Base-by-base conservation (phyloP, 495 filamentous ascomycete genomes). In the Monascus purpureus region DNA sequence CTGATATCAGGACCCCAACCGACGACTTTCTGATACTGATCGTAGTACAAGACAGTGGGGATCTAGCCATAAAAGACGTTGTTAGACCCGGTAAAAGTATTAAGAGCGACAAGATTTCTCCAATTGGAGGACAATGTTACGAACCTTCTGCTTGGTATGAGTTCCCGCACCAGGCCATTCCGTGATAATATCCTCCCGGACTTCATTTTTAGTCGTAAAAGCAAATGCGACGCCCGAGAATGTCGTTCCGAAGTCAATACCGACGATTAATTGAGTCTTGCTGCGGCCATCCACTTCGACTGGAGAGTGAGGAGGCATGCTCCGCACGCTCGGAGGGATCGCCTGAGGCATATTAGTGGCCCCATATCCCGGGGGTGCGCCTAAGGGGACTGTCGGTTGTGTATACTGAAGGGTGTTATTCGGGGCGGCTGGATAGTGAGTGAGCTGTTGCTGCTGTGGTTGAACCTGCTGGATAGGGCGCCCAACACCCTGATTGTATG, bases 1-100 rank as follows among this genome's bases (percentile, higher is more conserved):
- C 79, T 75, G 38, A 84, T 84, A 53, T 84, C 79, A 5, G 79
- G 79, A 26, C 79, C 79, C 79, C 79, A 84, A 13, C 79, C 79
- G 7, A 84, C 79, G 19, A 84, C 79, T 44, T 84, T 80, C 47
- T 84, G 79, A 51, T 82, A 79, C 50, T 82, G 77, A 45, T 84
- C 79, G 42, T 84, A 84, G 54, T 84, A 84, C 30, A 84, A 68
- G 16, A 84, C 79, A 7, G 79, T 84, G 9, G 79, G 79, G 38
- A 84, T 84, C 79, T 82, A 48, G 17, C 16, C 13, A n/a, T n/a
- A n/a, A n/a, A n/a, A n/a, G n/a, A n/a, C n/a, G n/a, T n/a, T n/a
- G n/a, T n/a, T n/a, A n/a, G n/a, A n/a, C n/a, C n/a, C n/a, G n/a
- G n/a, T n/a, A n/a, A n/a, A n/a, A n/a, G n/a, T n/a, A n/a, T n/a